Evolutionary conservation across 106 monocot species (phyloP), one percentile per base, ranked within the genome.

Genomic region (Cymbidium sinense): DNA sequence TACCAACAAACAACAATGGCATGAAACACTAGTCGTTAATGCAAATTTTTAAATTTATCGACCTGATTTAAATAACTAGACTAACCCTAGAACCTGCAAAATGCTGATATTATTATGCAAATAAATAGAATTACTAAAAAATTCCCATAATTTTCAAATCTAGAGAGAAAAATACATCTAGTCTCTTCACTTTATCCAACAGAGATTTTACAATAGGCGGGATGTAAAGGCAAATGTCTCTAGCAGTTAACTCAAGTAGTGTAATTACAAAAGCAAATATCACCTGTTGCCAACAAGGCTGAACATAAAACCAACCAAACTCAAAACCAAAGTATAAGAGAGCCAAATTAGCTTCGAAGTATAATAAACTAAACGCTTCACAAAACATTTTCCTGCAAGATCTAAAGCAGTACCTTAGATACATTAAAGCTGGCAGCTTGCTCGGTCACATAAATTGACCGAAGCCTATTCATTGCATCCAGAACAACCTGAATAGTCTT

Each of bases 401-500:
- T 58, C 52, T 25, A 33, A 41, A 74, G 43, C 7, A 25, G 70
- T 84, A 95, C 92, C 90, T 87, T 93, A 4, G 70, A 28, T 34
- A 80, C 25, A 69, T 73, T 71, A 55, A 86, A 77, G 25, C 76
- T 29, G 43, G 76, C 51, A 65, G 80, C 80, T 64, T 81, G 89
- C 69, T 84, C 85, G 39, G 81, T 55, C 65, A 91, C 85, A 82
- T 91, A 78, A 73, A 83, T 81, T 2, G 89, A 85, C 18, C 94
- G 86, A 55, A 96, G 80, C 69, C 54, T 78, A 61, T 96, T 93
- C 77, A 96, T 75, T 65, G 81, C 86, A 84, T 87, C 78, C 79
- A 96, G 77, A 19, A 89, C 77, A 13, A 91, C 23, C 64, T 96
- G 91, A 70, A 91, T 77, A n/a, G 96, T 90, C 79, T 88, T 93